Evolutionary conservation across 2,329 filamentous ascomycete genomes (phyloP).

Genomic region (Leptographium flavum): DNA sequence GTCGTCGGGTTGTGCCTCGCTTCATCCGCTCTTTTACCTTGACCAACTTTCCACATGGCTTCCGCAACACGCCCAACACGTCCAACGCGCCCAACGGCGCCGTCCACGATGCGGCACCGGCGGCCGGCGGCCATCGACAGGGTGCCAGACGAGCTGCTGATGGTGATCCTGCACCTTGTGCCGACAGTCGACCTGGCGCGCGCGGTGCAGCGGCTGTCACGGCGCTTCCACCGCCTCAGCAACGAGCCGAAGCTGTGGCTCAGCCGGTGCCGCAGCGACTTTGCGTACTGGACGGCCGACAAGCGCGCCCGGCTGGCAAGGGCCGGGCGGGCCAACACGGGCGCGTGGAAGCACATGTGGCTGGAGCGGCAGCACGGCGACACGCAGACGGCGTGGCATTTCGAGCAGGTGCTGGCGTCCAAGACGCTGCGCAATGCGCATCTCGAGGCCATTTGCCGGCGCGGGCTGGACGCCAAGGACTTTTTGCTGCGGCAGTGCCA

Average conservation of each 20-base stretch:
- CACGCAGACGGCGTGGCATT: slow-evolving; percentile 30
- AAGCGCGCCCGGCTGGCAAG: slow-evolving; percentile 44
- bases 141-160: slow-evolving; percentile 75
- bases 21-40: no score
- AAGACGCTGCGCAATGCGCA: slow-evolving; percentile 56
- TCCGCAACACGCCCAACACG: neutral
- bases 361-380: slow-evolving; percentile 40
- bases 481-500: slow-evolving; percentile 54
- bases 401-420: slow-evolving; percentile 57
- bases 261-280: slow-evolving; percentile 53
- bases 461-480: slow-evolving; percentile 84
- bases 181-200: slow-evolving; percentile 39
- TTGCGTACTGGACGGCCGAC: slow-evolving; percentile 58
- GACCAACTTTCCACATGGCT: neutral
- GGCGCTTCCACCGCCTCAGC: slow-evolving; percentile 48
- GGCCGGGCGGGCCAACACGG: slow-evolving; percentile 36
- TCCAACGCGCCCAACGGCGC: neutral
- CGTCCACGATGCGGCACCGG: neutral
- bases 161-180: slow-evolving; percentile 55
- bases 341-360: slow-evolving; percentile 57
- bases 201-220: slow-evolving; percentile 40
- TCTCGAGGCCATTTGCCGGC: slow-evolving; percentile 54
- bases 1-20: no score
- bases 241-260: slow-evolving; percentile 70
- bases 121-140: slow-evolving; percentile 23